Percentiles rank a stretch among this genome's conserved stretches.
phyloP scores from a whole-genome alignment of 2,329 filamentous ascomycete species.

The Nigrospora sphaerica region DNA sequence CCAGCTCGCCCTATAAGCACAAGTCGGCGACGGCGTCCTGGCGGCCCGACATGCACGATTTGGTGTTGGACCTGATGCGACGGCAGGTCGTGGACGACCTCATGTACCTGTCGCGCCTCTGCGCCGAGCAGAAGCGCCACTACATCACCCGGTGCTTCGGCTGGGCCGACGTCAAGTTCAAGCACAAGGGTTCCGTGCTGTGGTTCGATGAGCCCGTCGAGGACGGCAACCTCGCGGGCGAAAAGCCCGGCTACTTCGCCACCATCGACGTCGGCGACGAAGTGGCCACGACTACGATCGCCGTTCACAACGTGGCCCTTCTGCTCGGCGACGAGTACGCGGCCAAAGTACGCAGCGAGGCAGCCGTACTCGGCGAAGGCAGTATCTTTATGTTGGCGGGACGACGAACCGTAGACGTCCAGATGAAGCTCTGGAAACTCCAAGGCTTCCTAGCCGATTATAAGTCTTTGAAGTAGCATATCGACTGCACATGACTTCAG shows the following conservation, averaged over 20 bases:
- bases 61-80: slow-evolving; percentile 44
- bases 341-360: slow-evolving; percentile 26
- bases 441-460: slow-evolving; percentile 42
- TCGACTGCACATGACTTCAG: too few species aligned
- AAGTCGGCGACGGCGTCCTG: slow-evolving; percentile 25
- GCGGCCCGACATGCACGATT: slow-evolving; percentile 48
- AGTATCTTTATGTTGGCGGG: slow-evolving; percentile 36
- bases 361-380: slow-evolving; percentile 25
- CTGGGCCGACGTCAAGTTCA: slow-evolving; percentile 35
- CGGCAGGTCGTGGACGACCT: slow-evolving; percentile 38
- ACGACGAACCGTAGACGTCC: slow-evolving; percentile 33
- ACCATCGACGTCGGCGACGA: slow-evolving; percentile 33
- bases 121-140: slow-evolving; percentile 17
- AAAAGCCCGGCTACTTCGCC: slow-evolving; percentile 30
- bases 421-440: slow-evolving; percentile 49
- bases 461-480: not conserved
- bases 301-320: slow-evolving; percentile 44
- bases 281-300: slow-evolving; percentile 28
- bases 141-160: slow-evolving; percentile 34
- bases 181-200: slow-evolving; percentile 37
- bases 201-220: slow-evolving; percentile 24
- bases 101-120: slow-evolving; percentile 26
- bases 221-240: slow-evolving; percentile 4
- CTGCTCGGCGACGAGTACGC: slow-evolving; percentile 44
- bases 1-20: slow-evolving; percentile 7